Evolutionary conservation across 2,329 filamentous ascomycete genomes (phyloP).

Genomic region (Trichoderma atrobrunneum): DNA sequence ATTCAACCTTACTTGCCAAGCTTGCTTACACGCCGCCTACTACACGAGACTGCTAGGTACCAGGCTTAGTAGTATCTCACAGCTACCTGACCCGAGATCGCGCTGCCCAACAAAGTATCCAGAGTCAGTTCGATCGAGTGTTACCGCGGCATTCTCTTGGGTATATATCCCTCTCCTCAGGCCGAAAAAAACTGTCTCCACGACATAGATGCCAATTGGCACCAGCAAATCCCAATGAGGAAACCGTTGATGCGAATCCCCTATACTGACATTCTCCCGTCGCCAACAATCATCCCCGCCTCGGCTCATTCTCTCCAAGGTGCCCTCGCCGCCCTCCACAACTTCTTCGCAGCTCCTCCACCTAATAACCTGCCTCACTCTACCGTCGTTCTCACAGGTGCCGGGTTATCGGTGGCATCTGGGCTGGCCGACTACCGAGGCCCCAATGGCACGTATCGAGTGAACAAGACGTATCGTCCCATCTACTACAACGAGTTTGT

Average conservation of each 20-base stretch:
- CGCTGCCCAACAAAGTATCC: neutral
- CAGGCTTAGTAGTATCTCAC: too few species aligned
- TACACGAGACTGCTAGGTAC: neutral
- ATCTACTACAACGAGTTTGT: slow-evolving; percentile 94
- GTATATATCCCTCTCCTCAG: neutral
- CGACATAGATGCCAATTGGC: neutral
- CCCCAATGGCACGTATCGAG: slow-evolving; percentile 82
- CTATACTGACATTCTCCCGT: slow-evolving; percentile 78
- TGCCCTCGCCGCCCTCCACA: slow-evolving; percentile 71
- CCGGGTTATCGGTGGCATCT: slow-evolving; percentile 89
- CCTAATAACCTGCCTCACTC: slow-evolving; percentile 46
- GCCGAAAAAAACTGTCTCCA: neutral
- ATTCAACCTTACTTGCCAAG: neutral
- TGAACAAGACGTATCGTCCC: slow-evolving; percentile 85
- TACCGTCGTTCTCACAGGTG: slow-evolving; percentile 65
- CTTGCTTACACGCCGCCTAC: neutral
- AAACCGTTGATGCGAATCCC: slow-evolving; percentile 82
- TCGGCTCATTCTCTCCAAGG: slow-evolving; percentile 67
- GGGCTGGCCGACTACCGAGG: slow-evolving; percentile 93
- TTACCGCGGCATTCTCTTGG: neutral
- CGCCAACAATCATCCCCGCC: slow-evolving; percentile 70
- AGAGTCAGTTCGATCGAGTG: neutral
- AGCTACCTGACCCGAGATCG: neutral
- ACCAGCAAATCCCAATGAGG: slow-evolving; percentile 47
- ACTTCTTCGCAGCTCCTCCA: slow-evolving; percentile 68